Base-by-base conservation (phyloP, 2,329 filamentous ascomycete species). In the Fusarium verticillioides region DNA sequence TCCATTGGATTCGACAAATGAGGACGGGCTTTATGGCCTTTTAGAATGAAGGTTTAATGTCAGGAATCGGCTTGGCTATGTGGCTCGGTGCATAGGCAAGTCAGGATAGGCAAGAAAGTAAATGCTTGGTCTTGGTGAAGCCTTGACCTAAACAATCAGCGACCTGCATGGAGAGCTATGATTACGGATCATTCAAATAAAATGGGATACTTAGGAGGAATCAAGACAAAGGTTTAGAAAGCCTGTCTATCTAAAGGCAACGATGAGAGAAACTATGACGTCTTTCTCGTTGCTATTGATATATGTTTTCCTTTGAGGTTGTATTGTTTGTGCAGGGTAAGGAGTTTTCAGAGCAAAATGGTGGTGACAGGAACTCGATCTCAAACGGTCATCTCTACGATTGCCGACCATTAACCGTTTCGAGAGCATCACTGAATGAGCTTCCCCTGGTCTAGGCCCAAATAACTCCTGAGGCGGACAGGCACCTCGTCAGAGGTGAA, bases 361-460 rank as follows among this genome's bases (percentile, higher is more conserved):
- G 37, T 59, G 30, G 37, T 59, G 30, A 40, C 11, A 21, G 16
- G 32, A 63, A 30, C 23, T 18, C 36, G 23, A 28, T 54, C 23
- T 47, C 15, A 42, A 63, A 44, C 53, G 53, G 57, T 39, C 16
- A 7, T 42, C 15, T 42, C 15, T 19, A n/a, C 34, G 26, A 32
- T 42, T 69, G 40, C 75, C 75, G 75, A 65, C 46, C n/a, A 76
- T 76, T 77, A 76, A 69, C 75, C 74, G 70, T 34, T 32, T 39
- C 10, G 23, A 49, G 34, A 54, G 36, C 36, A 47, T 21, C 43
- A 42, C 32, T 18, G 59, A 64, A 32, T 49, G 44, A 63, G 54
- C 70, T 72, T 54, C 71, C 63, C 67, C 70, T 74, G 71, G 67
- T 57, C 72, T 70, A 69, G 60, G 54, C 65, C 36, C 53, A 57